phyloP scores from a whole-genome alignment of 257 asterid genomes.

The Verbascum thapsus region DNA sequence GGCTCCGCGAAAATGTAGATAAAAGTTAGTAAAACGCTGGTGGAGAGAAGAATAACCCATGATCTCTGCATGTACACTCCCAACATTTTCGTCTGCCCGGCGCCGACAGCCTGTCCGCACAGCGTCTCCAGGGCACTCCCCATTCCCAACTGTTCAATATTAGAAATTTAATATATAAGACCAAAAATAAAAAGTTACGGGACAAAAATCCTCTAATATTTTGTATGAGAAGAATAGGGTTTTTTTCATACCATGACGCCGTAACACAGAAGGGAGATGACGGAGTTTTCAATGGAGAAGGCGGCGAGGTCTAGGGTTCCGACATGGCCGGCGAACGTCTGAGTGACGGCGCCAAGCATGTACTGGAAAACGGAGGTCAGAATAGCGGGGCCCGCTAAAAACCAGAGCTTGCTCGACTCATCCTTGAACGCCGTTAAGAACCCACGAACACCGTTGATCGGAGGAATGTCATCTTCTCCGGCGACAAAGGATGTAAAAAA shows the following conservation, averaged over 20 bases:
- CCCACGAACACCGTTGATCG: conserved; percentile 8
- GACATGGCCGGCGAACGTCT: conserved; percentile 34
- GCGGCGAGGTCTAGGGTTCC: conserved; percentile 37
- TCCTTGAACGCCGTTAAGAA: conserved; percentile 23
- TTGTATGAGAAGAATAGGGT: background rate
- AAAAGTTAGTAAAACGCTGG: conserved; percentile 36
- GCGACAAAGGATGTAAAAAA: conserved; percentile 24
- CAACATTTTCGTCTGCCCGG: conserved; percentile 47
- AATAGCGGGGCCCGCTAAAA: conserved; percentile 33
- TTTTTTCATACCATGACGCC: conserved; percentile 24
- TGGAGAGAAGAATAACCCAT: conserved; percentile 46
- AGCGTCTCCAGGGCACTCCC: conserved; percentile 66
- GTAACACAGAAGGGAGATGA: conserved; percentile 27
- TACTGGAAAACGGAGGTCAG: conserved; percentile 38
- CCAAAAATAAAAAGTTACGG: background rate
- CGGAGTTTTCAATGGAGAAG: conserved; percentile 31
- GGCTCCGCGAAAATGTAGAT: conserved; percentile 44
- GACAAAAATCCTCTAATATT: too few relatives aligned
- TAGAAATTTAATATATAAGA: too few relatives aligned
- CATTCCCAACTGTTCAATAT: conserved; percentile 52
- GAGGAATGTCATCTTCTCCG: conserved; percentile 27
- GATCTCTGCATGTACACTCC: conserved; percentile 59
- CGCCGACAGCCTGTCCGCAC: conserved; percentile 65
- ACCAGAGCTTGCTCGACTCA: conserved; percentile 35
- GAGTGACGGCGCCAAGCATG: conserved; percentile 35